Conservation (phyloP, 2,329 filamentous ascomycete genomes). For the Chrysoporthe puriensis region DNA sequence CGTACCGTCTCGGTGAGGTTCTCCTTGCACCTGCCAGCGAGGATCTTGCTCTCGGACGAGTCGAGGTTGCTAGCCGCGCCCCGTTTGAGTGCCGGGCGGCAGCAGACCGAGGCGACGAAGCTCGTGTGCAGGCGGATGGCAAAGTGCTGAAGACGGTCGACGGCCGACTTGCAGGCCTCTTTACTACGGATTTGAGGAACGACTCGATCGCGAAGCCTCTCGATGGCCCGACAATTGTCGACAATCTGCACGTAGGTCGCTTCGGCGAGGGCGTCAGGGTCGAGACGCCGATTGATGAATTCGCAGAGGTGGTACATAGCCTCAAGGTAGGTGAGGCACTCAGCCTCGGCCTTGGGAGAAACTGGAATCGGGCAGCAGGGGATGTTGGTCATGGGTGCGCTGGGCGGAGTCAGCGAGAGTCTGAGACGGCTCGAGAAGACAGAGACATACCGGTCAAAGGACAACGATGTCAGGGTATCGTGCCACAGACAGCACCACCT, state of each 20-base stretch:
- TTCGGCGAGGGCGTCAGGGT: slow-evolving; percentile 56
- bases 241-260: slow-evolving; percentile 59
- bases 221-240: slow-evolving; percentile 59
- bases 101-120: slow-evolving; percentile 68
- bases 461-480: slow-evolving; percentile 66
- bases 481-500: slow-evolving; percentile 69
- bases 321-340: slow-evolving; percentile 63
- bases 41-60: slow-evolving; percentile 54
- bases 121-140: slow-evolving; percentile 68
- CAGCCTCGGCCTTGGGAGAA: slow-evolving; percentile 44
- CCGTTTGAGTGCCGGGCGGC: slow-evolving; percentile 63
- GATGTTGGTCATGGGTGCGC: slow-evolving; percentile 66
- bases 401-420: slow-evolving; percentile 32
- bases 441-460: slow-evolving; percentile 60
- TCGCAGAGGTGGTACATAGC: slow-evolving; percentile 68
- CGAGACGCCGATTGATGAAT: slow-evolving; percentile 61
- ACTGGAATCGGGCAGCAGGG: slow-evolving; percentile 58
- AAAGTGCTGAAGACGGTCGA: slow-evolving; percentile 66
- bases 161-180: slow-evolving; percentile 65
- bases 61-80: slow-evolving; percentile 54
- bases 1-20: slow-evolving; percentile 68
- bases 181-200: slow-evolving; percentile 59
- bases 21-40: slow-evolving; percentile 62
- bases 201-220: slow-evolving; percentile 54
- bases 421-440: neutral